phyloP scores from a whole-genome alignment of 2,329 filamentous ascomycete genomes.

The Aspergillus niger region DNA sequence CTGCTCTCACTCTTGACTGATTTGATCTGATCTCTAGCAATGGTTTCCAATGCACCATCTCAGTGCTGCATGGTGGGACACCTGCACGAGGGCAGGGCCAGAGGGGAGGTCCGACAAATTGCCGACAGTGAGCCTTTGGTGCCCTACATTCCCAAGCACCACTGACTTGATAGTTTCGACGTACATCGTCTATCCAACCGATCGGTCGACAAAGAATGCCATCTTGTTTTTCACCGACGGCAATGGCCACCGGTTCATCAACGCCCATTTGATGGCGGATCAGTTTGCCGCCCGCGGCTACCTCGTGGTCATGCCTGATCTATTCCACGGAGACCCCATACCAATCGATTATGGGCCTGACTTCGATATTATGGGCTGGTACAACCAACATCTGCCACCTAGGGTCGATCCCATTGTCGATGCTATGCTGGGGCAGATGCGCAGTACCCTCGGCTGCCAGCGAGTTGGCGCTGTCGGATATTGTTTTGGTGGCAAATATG shows the following conservation, averaged over 20 bases:
- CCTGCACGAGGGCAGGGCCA: slow-evolving; percentile 44
- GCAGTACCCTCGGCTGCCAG: slow-evolving; percentile 17
- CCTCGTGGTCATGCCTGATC: slow-evolving; percentile 65
- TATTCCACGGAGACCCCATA: slow-evolving; percentile 66
- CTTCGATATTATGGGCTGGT: slow-evolving; percentile 52
- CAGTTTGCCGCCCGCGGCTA: slow-evolving; percentile 71
- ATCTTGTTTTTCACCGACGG: slow-evolving; percentile 59
- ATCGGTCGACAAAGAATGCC: slow-evolving; percentile 51
- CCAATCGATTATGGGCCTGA: slow-evolving; percentile 53
- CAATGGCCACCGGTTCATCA: slow-evolving; percentile 55
- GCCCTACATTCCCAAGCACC: too few species aligned
- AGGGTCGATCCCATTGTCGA: slow-evolving; percentile 54
- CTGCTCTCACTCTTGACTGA: too few species aligned
- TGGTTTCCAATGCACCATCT: too few species aligned
- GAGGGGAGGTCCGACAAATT: slow-evolving; percentile 44
- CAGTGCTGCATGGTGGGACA: too few species aligned
- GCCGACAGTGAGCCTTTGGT: slow-evolving; percentile 42
- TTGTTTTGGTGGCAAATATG: slow-evolving; percentile 57
- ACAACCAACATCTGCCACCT: slow-evolving; percentile 37
- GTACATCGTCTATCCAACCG: slow-evolving; percentile 47
- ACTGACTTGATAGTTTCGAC: background rate
- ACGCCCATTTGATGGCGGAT: slow-evolving; percentile 66
- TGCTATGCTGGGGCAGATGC: slow-evolving; percentile 41
- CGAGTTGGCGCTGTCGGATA: slow-evolving; percentile 51
- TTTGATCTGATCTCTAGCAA: too few species aligned